phyloP scores from a whole-genome alignment of 73 alveolate genomes.

The Durusdinium trenchii region DNA sequence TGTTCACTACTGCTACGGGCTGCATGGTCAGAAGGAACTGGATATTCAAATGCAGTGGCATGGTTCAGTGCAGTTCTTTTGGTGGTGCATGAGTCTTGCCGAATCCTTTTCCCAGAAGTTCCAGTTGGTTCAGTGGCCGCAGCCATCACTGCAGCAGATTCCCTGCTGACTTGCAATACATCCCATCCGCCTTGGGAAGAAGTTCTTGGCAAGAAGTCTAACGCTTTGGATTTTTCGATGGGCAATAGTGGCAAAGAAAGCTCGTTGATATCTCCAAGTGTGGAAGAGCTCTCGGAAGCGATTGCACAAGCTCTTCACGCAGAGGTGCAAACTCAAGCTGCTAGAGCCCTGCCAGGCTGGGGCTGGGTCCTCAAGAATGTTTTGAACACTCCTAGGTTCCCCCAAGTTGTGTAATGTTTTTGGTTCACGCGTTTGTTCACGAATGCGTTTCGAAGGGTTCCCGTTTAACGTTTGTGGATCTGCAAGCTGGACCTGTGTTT shows the following conservation, averaged over 20 bases:
- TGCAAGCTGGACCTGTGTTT: too few species aligned
- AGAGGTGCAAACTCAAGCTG: too few species aligned
- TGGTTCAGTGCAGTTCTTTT: constrained; percentile 9
- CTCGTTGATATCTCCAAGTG: background rate
- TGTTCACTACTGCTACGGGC: constrained; percentile 21
- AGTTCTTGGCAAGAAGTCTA: background rate
- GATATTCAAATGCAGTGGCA: background rate
- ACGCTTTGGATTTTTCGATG: background rate
- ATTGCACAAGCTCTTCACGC: constrained; percentile 22
- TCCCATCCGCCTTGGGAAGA: background rate
- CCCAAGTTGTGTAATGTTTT: too few species aligned
- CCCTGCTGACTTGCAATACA: background rate
- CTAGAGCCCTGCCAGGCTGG: too few species aligned
- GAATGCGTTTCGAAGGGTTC: too few species aligned
- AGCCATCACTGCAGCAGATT: background rate
- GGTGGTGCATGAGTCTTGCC: constrained; percentile 44
- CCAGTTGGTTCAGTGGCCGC: constrained; percentile 33
- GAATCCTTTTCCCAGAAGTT: constrained; percentile 16
- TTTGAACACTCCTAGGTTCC: too few species aligned
- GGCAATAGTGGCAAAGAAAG: too few species aligned
- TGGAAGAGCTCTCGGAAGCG: background rate
- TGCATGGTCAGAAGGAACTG: background rate
- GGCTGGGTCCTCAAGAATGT: too few species aligned
- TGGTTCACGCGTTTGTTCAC: too few species aligned
- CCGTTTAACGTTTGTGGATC: too few species aligned